phyloP scores from a whole-genome alignment of 768 basidiomycete species.

The Boletellus ananiceps region DNA sequence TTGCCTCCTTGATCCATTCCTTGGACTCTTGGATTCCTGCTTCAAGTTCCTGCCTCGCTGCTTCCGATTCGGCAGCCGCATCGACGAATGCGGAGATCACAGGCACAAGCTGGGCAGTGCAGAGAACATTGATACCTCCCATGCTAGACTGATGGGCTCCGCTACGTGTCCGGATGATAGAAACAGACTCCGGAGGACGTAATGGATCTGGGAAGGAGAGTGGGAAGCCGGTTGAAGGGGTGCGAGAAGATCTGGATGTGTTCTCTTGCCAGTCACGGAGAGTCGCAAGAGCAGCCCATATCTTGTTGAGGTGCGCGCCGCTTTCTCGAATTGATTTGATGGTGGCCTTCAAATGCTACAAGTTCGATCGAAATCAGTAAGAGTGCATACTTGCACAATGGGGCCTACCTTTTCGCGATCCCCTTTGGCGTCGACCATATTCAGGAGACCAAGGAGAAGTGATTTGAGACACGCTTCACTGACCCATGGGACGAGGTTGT shows the following conservation, averaged over 20 bases:
- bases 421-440: constrained; percentile 44
- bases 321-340: constrained; percentile 49
- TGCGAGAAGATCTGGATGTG: constrained; percentile 12
- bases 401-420: constrained; percentile 32
- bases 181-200: constrained; percentile 44
- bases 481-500: constrained; percentile 49
- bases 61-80: constrained; percentile 40
- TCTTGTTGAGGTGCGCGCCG: constrained; percentile 55
- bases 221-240: constrained; percentile 7
- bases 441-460: constrained; percentile 58
- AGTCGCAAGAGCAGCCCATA: constrained; percentile 53
- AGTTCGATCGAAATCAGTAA: not conserved
- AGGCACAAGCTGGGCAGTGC: constrained; percentile 63
- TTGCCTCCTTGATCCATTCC: constrained; percentile 46
- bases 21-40: constrained; percentile 51
- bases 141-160: constrained; percentile 27
- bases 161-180: constrained; percentile 46
- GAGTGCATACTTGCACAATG: not conserved
- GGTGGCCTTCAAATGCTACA: constrained; percentile 30
- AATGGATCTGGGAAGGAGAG: constrained; percentile 54
- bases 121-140: constrained; percentile 33
- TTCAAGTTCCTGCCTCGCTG: constrained; percentile 59
- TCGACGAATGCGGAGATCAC: constrained; percentile 59
- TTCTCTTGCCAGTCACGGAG: constrained; percentile 39
- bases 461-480: constrained; percentile 62